Evolutionary conservation across 1,139 yeast genomes (phyloP), one percentile per base, ranked within the genome.

Genomic region (Saccharomyces hybrid): DNA sequence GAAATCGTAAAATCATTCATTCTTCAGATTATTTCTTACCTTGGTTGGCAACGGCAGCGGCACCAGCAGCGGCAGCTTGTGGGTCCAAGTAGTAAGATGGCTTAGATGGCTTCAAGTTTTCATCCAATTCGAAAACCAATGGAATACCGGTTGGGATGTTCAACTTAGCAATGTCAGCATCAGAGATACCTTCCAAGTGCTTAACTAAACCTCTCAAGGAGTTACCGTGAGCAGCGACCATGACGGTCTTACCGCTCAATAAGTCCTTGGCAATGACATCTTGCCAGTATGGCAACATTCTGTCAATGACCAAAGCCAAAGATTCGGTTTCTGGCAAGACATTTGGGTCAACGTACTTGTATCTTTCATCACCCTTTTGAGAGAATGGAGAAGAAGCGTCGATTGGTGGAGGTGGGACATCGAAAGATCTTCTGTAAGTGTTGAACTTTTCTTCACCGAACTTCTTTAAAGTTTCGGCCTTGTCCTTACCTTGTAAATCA

Each of bases 101-200:
- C 84, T 90, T 90, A 72, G 85, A 79, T 77, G 97, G 97, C 77
- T 83, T 83, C 78, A 91, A 86, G 70, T 80, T 72, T 59, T 81
- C 86, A 73, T 91, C 97, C 72, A 93, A 85, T 79, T 91, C 98
- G 78, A 88, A 93, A 61, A 93, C 97, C 78, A 93, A 84, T 73
- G 99, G 99, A 65, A 91, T 93, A 81, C 97, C 99, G 68, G 99
- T 93, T 76, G 98, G 98, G 73, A 91, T 89, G 84, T 91, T 91
- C 74, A 90, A 84, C 62, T 86, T 89, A 61, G 97, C 93, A 72
- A 93, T 93, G 64, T 88, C 97, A 28, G 77, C 91, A 71, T 89
- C 97, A 61, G 97, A 87, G 73, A 93, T 88, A 68, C 83, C 82
- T 78, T 93, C 98, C 78, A 93, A 86, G 80, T 90, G 91, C 84